Evolutionary conservation across 192 early-diverging fungal species (phyloP).

Genomic region (Coemansia sp.): DNA sequence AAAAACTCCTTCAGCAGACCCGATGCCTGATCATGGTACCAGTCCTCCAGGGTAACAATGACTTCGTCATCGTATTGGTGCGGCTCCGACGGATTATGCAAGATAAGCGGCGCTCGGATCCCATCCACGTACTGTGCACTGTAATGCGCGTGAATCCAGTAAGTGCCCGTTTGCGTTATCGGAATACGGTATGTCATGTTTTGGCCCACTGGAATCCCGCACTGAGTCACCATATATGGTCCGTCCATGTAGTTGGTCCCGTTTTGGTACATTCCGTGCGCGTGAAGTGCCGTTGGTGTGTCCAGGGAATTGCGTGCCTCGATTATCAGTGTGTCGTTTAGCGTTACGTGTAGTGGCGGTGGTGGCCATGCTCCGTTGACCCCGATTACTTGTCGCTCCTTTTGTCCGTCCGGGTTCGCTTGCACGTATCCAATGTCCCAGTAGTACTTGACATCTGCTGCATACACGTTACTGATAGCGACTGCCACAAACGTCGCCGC

Average conservation of each 20-base stretch:
- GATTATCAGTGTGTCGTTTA: conserved; percentile 46
- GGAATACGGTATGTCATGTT: conserved; percentile 74
- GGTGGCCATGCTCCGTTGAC: conserved; percentile 72
- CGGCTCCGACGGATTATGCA: conserved; percentile 63
- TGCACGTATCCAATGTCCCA: conserved; percentile 72
- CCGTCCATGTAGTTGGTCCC: conserved; percentile 76
- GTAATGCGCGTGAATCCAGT: conserved; percentile 83
- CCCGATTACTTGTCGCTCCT: conserved; percentile 67
- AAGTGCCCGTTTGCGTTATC: conserved; percentile 76
- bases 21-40: conserved; percentile 70
- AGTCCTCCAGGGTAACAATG: conserved; percentile 68
- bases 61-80: conserved; percentile 74
- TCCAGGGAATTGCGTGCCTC: conserved; percentile 63
- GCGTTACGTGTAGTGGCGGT: conserved; percentile 36
- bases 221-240: conserved; percentile 70
- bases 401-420: conserved; percentile 69
- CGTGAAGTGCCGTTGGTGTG: conserved; percentile 67
- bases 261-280: conserved; percentile 83
- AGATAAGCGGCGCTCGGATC: conserved; percentile 70
- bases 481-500: conserved; percentile 36
- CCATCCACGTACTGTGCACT: conserved; percentile 82
- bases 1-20: conserved; percentile 62
- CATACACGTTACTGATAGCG: conserved; percentile 21
- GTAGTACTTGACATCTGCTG: conserved; percentile 65
- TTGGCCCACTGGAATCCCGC: conserved; percentile 68